Evolutionary conservation across 495 filamentous ascomycete species (phyloP).

Genomic region (Xylaria longipes): DNA sequence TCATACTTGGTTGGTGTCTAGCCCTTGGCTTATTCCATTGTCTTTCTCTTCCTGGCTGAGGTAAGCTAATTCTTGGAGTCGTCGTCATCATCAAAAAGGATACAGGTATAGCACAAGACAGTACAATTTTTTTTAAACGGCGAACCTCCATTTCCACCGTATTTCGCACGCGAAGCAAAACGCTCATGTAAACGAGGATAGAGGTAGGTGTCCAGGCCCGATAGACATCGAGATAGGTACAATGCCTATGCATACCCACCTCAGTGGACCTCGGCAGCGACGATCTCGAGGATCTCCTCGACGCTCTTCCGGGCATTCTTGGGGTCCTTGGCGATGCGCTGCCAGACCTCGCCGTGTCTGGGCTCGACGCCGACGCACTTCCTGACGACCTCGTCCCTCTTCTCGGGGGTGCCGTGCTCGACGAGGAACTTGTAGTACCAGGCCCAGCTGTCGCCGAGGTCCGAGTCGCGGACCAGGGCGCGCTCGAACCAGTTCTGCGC

Average conservation of each 20-base stretch:
- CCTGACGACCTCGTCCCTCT: conserved; percentile 76
- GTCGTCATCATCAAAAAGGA: conserved; percentile 10
- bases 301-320: conserved; percentile 71
- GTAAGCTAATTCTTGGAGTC: conserved; percentile 1
- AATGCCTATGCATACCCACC: background rate
- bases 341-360: conserved; percentile 92
- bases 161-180: background rate
- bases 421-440: conserved; percentile 95
- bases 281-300: conserved; percentile 83
- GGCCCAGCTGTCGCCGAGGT: conserved; percentile 93
- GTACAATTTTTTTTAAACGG: background rate
- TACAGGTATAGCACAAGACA: conserved; percentile 12
- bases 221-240: background rate
- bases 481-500: conserved; percentile 97
- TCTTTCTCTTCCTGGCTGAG: background rate
- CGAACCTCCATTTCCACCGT: background rate
- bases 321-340: conserved; percentile 83
- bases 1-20: background rate
- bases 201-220: background rate
- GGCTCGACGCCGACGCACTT: conserved; percentile 82
- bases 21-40: background rate
- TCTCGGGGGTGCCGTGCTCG: conserved; percentile 93
- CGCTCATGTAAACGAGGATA: background rate
- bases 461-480: conserved; percentile 82
- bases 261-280: conserved; percentile 60